A percentile compares a stretch with the other conserved stretches of the same genome.
Evolutionary conservation across 768 basidiomycete species (phyloP).

Genomic region (Agrocybe pediades): DNA sequence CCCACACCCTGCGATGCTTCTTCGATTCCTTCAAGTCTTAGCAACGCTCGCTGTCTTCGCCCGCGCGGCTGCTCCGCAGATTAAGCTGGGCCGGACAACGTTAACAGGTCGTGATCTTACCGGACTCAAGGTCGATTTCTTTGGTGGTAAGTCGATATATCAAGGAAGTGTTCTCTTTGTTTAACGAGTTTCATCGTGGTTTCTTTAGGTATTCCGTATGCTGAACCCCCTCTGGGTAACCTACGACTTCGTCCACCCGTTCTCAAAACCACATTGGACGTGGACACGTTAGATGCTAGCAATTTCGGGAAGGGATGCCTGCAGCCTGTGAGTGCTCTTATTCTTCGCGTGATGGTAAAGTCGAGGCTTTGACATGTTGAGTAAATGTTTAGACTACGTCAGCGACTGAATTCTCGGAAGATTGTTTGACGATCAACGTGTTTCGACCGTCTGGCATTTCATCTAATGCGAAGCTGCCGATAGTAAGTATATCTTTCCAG

Average conservation of each 20-base stretch:
- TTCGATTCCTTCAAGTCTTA: not conserved
- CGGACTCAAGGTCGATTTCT: slow-evolving; percentile 37
- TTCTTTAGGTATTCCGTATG: slow-evolving; percentile 49
- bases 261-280: slow-evolving; percentile 36
- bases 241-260: slow-evolving; percentile 47
- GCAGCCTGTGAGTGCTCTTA: slow-evolving; percentile 45
- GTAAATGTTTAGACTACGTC: slow-evolving; percentile 32
- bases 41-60: not conserved
- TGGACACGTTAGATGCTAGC: slow-evolving; percentile 41
- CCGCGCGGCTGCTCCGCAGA: not conserved
- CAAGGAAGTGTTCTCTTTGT: not conserved
- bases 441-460: slow-evolving; percentile 45
- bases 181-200: not conserved
- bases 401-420: slow-evolving; percentile 47
- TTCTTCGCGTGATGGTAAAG: too few species aligned
- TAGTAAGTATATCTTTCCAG: slow-evolving; percentile 28
- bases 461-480: slow-evolving; percentile 33
- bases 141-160: slow-evolving; percentile 36
- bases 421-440: slow-evolving; percentile 62
- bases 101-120: not conserved
- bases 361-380: too few species aligned
- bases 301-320: slow-evolving; percentile 48
- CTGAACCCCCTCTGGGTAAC: slow-evolving; percentile 50
- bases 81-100: not conserved
- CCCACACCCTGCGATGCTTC: too few species aligned